Evolutionary conservation across 169 alveolate genomes (phyloP), one percentile per base, ranked within the genome.

Genomic region (Cryptosporidium andersoni): DNA sequence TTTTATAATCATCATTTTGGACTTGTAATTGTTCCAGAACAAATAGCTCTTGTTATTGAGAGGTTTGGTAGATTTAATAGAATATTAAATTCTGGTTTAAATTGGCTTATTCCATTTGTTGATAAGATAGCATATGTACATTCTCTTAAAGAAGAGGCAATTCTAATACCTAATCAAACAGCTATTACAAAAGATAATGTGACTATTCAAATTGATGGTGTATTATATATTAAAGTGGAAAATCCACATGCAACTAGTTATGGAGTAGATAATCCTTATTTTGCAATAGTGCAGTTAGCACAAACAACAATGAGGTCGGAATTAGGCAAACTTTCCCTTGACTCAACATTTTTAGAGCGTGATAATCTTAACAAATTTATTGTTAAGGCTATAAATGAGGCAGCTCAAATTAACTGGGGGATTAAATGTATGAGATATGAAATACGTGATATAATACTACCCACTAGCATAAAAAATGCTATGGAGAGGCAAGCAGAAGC

Each of bases 301-400:
- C 95, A 97, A 88, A 95, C 98, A n/a, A 94, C 98, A 12, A 96
- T 96, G 98, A 91, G 99, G 65, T 93, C 98, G 45, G 98, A 97
- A 67, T 91, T 97, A 64, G 99, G 99, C 25, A 96, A 96, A 81
- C 92, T 96, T n/a, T 94, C 98, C 3, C 91, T 97, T 51, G 98
- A 96, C 89, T 81, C 96, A 64, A 97, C 98, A 8, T 97, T 97
- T 74, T 97, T 95, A 74, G 98, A 95, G 82, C 81, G 99, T 55
- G 98, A 95, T 49, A 91, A 93, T 51, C 91, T 97, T 48, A 97
- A 97, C 85, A 81, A 91, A 40, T 90, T 88, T 55, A 96, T 97
- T 66, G 97, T 97, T 25, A 40, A 91, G 65, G 82, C 88, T 14
- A 95, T 95, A 60, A 95, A 95, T 64, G 82, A 74, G 42, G 93